Base-by-base conservation (phyloP, 768 basidiomycete genomes). In the Trametes meyenii region DNA sequence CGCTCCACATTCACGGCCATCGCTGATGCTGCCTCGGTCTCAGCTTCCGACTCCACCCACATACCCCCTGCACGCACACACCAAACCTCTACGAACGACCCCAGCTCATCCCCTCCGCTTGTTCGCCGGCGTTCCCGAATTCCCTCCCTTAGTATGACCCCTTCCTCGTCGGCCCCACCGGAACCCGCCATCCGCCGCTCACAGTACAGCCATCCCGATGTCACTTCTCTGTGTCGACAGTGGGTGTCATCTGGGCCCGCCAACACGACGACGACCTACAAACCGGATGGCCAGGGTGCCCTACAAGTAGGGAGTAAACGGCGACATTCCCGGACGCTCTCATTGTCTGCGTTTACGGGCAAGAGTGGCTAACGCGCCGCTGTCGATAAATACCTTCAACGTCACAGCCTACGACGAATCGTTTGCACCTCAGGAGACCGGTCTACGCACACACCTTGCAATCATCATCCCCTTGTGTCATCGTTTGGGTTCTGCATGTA, bases 211-310 rank as follows among this genome's bases (percentile, higher is more conserved):
- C 83, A 87, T 67, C 76, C 85, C 12, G 83, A 85, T 67, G 79
- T 89, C 45, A 71, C 77, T n/a, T 77, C 80, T 7, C 78, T 89
- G 17, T 83, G 87, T 56, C 76, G 84, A 58, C 78, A 84, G 53
- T 90, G 85, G 85, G 73, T 81, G 1, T 70, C 73, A 10, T 70
- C 76, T 7, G 86, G 88, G 5, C 85, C 87, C 10, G 86, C 85
- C 39, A 85, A 85, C 65, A 76, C 81, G 71, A 87, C 85, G 17
- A 71, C 74, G 52, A 76, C 80, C 50, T 82, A 78, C 65, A 79
- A 78, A 63, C 72, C 78, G 5, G 64, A 71, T 39, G 51, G 55
- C 17, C 36, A 40, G 29, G 49, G 35, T 16, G 36, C 49, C 14
- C 57, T 42, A 19, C 57, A 58, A 29, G 24, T 42, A 19, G 26